Evolutionary conservation across 1,284 basidiomycete species (phyloP).

Genomic region (Puccinia polysora): DNA sequence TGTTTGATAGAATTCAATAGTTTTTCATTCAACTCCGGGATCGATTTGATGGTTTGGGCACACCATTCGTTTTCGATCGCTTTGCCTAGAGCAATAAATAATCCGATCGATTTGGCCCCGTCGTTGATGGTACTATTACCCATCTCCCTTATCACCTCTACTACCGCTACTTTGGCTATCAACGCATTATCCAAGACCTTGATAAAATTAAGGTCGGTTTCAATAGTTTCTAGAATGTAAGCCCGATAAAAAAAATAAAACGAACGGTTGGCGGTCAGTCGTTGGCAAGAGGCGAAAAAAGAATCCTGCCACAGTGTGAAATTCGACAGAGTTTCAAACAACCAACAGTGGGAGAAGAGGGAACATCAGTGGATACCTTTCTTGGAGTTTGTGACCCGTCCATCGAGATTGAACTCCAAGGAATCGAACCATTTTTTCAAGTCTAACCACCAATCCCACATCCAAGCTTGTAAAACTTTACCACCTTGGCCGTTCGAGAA

Average conservation of each 20-base stretch:
- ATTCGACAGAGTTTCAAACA: not conserved
- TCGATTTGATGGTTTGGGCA: constrained; percentile 34
- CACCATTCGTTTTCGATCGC: constrained; percentile 41
- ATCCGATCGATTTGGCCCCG: constrained; percentile 38
- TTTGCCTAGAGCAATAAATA: constrained; percentile 41
- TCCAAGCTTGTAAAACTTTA: constrained; percentile 37
- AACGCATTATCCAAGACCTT: constrained; percentile 24
- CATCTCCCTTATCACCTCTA: constrained; percentile 41
- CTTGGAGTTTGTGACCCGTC: constrained; percentile 2
- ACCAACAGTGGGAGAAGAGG: not conserved
- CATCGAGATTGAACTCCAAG: constrained; percentile 1
- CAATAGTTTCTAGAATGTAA: not conserved
- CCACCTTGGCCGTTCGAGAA: constrained; percentile 26
- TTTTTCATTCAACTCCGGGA: constrained; percentile 32
- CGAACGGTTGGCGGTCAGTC: too few species aligned
- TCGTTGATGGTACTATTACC: constrained; percentile 41
- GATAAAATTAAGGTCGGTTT: constrained; percentile 7
- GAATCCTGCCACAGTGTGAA: too few species aligned
- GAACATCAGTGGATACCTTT: constrained; percentile 14
- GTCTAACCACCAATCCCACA: constrained; percentile 40
- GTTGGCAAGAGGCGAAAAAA: too few species aligned
- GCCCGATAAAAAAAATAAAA: not conserved
- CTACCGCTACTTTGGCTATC: constrained; percentile 36
- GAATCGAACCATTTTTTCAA: constrained; percentile 26
- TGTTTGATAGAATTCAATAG: constrained; percentile 30